Percentiles rank a stretch among this genome's conserved stretches.
These are phyloP conservation scores for Pulveroboletus frians DNA, from an alignment of 768 basidiomycete species.

Conservation along the genomic window DNA sequence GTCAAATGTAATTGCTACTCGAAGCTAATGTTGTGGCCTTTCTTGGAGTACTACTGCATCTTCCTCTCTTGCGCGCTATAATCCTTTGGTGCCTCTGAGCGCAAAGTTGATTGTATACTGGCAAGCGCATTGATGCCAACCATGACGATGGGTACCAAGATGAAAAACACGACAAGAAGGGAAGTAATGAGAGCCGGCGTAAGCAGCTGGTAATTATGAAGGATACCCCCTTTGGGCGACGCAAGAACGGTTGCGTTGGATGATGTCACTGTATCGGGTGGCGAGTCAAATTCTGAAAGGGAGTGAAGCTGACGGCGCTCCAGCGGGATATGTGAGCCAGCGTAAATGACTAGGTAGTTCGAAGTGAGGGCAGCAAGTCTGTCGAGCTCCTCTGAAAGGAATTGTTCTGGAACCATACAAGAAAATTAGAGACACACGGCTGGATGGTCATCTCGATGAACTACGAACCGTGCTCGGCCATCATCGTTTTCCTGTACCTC, in stretches of 20 bases:
- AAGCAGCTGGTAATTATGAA: conserved; percentile 71
- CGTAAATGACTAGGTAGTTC: conserved; percentile 61
- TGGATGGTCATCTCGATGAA: neutral
- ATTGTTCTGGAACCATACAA: conserved; percentile 32
- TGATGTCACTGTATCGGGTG: conserved; percentile 15
- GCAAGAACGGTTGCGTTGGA: conserved; percentile 29
- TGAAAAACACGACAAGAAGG: conserved; percentile 60
- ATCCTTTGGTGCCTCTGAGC: conserved; percentile 59
- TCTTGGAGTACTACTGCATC: conserved; percentile 49
- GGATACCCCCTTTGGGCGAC: conserved; percentile 50
- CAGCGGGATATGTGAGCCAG: conserved; percentile 45
- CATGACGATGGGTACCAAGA: conserved; percentile 62
- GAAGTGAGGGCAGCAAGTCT: conserved; percentile 45
- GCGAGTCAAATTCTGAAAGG: conserved; percentile 28
- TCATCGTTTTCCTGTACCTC: conserved; percentile 40
- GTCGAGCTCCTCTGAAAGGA: conserved; percentile 46
- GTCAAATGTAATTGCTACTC: conserved; percentile 16
- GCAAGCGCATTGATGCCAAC: conserved; percentile 62
- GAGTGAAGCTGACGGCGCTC: conserved; percentile 38
- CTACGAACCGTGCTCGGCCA: conserved; percentile 52
- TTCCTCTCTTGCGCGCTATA: conserved; percentile 71
- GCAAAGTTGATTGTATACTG: conserved; percentile 67
- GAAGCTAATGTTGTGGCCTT: conserved; percentile 14
- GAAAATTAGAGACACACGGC: conserved; percentile 1
- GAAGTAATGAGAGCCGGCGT: conserved; percentile 68